Evolutionary conservation across 2,329 filamentous ascomycete genomes (phyloP).

Genomic region (Colletotrichum ledebouriae): DNA sequence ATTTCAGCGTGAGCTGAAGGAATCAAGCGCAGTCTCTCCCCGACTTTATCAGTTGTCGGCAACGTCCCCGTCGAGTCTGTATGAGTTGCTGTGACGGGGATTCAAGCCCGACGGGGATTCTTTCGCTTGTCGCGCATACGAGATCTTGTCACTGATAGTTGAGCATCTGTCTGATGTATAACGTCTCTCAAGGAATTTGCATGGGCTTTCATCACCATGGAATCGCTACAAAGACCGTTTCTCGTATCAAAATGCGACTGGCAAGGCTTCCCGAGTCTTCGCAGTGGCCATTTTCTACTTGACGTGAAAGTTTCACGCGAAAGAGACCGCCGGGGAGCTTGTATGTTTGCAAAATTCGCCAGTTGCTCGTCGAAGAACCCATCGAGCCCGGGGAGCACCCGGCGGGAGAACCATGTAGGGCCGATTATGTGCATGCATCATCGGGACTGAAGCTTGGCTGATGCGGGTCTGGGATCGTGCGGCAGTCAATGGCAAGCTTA

Average conservation of each 20-base stretch:
- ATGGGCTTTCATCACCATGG: too few species aligned
- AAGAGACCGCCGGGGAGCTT: slow-evolving; percentile 6
- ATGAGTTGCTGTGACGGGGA: background rate
- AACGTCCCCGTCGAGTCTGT: slow-evolving; percentile 2
- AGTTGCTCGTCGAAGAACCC: background rate
- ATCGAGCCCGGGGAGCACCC: background rate
- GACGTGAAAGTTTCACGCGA: background rate
- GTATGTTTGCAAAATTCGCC: background rate
- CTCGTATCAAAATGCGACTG: slow-evolving; percentile 4
- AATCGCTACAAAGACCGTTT: background rate
- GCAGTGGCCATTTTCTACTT: too few species aligned
- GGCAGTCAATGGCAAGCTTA: too few species aligned
- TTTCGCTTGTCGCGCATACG: too few species aligned
- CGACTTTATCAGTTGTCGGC: background rate
- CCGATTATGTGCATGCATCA: background rate
- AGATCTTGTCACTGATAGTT: background rate
- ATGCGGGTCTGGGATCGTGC: background rate
- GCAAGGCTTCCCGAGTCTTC: background rate
- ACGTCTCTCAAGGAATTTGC: too few species aligned
- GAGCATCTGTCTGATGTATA: background rate
- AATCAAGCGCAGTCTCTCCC: background rate
- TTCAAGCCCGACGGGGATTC: background rate
- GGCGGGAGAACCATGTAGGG: background rate
- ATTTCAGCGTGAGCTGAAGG: background rate
- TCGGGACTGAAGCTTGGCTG: background rate